These are phyloP conservation scores for Pythium sukuiense DNA, from an alignment of 352 stramenopile species.

Conservation along the genomic window DNA sequence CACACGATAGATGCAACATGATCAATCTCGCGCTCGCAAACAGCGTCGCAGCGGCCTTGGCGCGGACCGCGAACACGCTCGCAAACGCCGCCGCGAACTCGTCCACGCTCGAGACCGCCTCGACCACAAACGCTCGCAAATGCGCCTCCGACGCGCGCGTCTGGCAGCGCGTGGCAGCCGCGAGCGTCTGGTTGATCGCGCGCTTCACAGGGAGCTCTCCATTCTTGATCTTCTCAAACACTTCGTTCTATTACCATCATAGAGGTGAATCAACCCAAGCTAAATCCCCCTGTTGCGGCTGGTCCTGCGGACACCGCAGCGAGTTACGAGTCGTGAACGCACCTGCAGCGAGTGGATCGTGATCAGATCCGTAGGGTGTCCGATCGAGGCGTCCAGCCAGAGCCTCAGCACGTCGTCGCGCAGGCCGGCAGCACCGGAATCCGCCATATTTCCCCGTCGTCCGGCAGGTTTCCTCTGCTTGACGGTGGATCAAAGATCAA, in stretches of 20 bases:
- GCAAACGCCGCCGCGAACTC: slow-evolving; percentile 55
- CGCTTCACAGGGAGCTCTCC: slow-evolving; percentile 66
- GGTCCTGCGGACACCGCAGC: neutral
- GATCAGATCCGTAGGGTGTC: slow-evolving; percentile 44
- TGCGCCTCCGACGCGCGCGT: slow-evolving; percentile 55
- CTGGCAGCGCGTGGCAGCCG: slow-evolving; percentile 53
- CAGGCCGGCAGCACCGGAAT: slow-evolving; percentile 4
- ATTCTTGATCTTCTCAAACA: slow-evolving; percentile 58
- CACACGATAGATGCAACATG: slow-evolving; percentile 54
- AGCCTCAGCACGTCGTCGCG: slow-evolving; percentile 65
- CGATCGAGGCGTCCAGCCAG: slow-evolving; percentile 55
- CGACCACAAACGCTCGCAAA: slow-evolving; percentile 49
- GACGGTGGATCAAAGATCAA: slow-evolving; percentile 27
- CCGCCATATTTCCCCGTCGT: slow-evolving; percentile 19
- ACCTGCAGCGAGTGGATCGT: slow-evolving; percentile 69
- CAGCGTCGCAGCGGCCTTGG: slow-evolving; percentile 41
- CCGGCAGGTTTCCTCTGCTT: slow-evolving; percentile 2
- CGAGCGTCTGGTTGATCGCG: slow-evolving; percentile 57
- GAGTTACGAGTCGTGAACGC: neutral
- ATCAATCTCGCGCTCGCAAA: slow-evolving; percentile 59
- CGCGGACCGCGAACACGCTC: slow-evolving; percentile 40
- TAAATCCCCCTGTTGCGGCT: neutral
- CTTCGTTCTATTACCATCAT: slow-evolving; percentile 43
- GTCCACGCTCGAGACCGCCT: slow-evolving; percentile 33
- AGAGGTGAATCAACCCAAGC: slow-evolving; percentile 14